Evolutionary conservation across 2,329 filamentous ascomycete genomes (phyloP), one percentile per base, ranked within the genome.

Genomic region (Annulohypoxylon truncatum): DNA sequence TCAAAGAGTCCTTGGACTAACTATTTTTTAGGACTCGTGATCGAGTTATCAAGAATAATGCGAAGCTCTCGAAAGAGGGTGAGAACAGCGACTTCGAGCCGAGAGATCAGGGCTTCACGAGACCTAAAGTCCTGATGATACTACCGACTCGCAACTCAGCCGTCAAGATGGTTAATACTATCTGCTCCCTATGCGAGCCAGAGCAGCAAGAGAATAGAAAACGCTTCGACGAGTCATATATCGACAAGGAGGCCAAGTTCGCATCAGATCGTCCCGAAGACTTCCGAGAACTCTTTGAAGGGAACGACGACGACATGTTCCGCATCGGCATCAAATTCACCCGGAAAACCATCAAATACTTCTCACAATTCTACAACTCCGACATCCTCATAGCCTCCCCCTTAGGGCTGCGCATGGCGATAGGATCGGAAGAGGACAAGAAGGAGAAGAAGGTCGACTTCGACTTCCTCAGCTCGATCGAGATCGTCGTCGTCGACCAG

Each of bases 241-340:
- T 90, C 5, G 87, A 90, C 26, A 86, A 88, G 38, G 87, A 92
- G 20, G 85, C 89, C 64, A 88, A 87, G 38, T 90, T 93, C 71
- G 88, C 90, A 24, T 82, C 87, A 7, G 89, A 92, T 75, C 93
- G 93, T 75, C 91, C 96, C 0, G 90, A 90, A 2, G 96, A 98
- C 77, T 98, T 97, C 79, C 85, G 87, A 22, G 92, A 97, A 61
- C 85, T 98, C 0, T 99, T 99, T 75, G 90, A 90, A 66, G 96
- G 96, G 64, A 98, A 97, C 76, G 93, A 97, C 77, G 96, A 98
- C 77, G 96, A 99, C 80, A 96, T 96, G 87, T 99, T 98, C 81
- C 89, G 95, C 2, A 83, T 98, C 1, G 96, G 95, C n/a, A 80
- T 99, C 76, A 99, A 98, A 79, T 96, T 99, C 77, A 98, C 96